phyloP scores from a whole-genome alignment of 345 rosid species.

The Moricandia arvensis region DNA sequence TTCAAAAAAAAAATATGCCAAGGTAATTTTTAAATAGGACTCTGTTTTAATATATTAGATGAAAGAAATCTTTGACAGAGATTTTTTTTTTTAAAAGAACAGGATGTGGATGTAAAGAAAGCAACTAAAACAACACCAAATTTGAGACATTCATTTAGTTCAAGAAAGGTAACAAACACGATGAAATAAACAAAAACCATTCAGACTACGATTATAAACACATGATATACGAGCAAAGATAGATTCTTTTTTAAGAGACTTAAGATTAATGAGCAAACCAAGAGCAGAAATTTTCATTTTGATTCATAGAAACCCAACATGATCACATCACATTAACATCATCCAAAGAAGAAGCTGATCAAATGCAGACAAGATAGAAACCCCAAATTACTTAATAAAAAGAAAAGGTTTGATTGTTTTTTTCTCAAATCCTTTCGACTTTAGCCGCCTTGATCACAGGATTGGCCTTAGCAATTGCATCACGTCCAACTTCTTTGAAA shows the following conservation, averaged over 20 bases:
- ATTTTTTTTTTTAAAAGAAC: neutral
- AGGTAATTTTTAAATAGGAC: no score
- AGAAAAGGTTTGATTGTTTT: neutral
- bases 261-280: neutral
- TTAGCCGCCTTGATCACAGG: slow-evolving; percentile 71
- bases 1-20: no score
- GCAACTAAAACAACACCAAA: neutral
- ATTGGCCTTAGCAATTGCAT: slow-evolving; percentile 64
- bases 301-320: slow-evolving; percentile 28
- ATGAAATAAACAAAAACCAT: neutral
- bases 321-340: slow-evolving; percentile 33
- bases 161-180: neutral
- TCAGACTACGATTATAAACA: neutral
- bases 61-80: no score
- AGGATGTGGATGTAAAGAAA: neutral
- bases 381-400: neutral
- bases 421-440: slow-evolving; percentile 48
- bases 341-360: slow-evolving; percentile 14
- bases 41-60: no score
- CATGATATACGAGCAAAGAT: slow-evolving; percentile 1
- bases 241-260: neutral
- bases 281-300: slow-evolving; percentile 23
- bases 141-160: neutral
- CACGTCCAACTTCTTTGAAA: slow-evolving; percentile 68
- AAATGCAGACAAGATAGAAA: slow-evolving; percentile 14